Conservation (phyloP, 352 stramenopile genomes). For the Globisporangium cylindrosporum region DNA sequence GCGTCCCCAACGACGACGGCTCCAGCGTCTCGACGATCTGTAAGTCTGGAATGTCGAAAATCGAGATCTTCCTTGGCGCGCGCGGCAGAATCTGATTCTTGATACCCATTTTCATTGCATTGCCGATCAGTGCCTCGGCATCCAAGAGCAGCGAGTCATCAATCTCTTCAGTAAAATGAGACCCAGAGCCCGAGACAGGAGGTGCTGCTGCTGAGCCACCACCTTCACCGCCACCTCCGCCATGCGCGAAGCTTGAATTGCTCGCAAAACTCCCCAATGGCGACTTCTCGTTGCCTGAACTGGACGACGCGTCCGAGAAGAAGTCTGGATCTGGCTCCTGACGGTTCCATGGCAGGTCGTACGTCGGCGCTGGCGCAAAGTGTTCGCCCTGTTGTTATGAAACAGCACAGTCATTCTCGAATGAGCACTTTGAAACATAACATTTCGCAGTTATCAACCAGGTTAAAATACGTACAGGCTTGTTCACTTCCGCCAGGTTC, state of each 20-base stretch:
- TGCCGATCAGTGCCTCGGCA: constrained; percentile 65
- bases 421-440: neutral
- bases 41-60: constrained; percentile 62
- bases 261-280: constrained; percentile 5
- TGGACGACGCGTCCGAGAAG: constrained; percentile 16
- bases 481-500: constrained; percentile 49
- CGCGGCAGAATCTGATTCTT: constrained; percentile 56
- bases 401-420: neutral
- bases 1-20: constrained; percentile 14
- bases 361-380: constrained; percentile 25
- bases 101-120: constrained; percentile 68
- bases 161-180: constrained; percentile 25
- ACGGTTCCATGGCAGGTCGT: constrained; percentile 64
- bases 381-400: constrained; percentile 16
- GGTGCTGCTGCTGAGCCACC: neutral
- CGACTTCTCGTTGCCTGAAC: constrained; percentile 14
- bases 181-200: neutral
- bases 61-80: constrained; percentile 55
- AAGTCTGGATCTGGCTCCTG: constrained; percentile 26
- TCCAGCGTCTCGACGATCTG: constrained; percentile 59
- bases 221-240: neutral
- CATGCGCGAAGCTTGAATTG: constrained; percentile 9
- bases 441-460: neutral
- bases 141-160: constrained; percentile 62
- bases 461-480: constrained; percentile 19